Percentiles rank a stretch among this genome's conserved stretches.
Evolutionary conservation across 257 asterid genomes (phyloP).

Genomic region (Lantana camara): DNA sequence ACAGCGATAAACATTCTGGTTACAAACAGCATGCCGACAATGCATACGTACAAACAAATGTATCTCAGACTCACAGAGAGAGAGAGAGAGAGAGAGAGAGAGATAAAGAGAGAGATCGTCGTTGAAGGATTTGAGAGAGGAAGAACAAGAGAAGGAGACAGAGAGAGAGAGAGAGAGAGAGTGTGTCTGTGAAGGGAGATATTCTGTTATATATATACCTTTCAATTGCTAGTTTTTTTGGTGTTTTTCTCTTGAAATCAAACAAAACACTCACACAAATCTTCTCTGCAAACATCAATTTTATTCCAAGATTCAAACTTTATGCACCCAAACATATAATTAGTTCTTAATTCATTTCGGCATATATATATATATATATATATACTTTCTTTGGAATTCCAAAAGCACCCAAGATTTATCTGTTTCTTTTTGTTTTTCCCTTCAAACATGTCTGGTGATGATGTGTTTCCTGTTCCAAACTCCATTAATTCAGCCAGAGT

Average conservation of each 20-base stretch:
- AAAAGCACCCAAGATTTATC: conserved; percentile 45
- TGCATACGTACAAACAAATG: conserved; percentile 29
- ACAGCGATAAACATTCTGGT: conserved; percentile 34
- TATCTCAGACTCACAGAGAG: conserved; percentile 17
- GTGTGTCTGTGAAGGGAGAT: conserved; percentile 32
- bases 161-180: conserved; percentile 23
- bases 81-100: conserved; percentile 22
- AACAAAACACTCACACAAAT: conserved; percentile 25
- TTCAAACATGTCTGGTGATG: conserved; percentile 43
- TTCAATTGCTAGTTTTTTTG: conserved; percentile 39
- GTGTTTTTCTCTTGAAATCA: conserved; percentile 44
- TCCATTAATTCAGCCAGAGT: conserved; percentile 8
- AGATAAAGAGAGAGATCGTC: conserved; percentile 33
- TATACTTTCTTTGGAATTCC: conserved; percentile 11
- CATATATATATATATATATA: no score
- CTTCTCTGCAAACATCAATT: neutral
- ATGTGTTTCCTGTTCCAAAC: conserved; percentile 39
- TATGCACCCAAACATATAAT: no score
- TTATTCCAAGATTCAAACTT: neutral
- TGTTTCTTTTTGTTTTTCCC: conserved; percentile 39
- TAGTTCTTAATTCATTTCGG: no score
- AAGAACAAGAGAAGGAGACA: conserved; percentile 15
- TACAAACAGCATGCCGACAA: conserved; percentile 68
- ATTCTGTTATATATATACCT: conserved; percentile 34
- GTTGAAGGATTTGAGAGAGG: conserved; percentile 27